These are phyloP conservation scores for Podila horticola DNA, from an alignment of 192 early-diverging fungal genomes.

Conservation along the genomic window DNA sequence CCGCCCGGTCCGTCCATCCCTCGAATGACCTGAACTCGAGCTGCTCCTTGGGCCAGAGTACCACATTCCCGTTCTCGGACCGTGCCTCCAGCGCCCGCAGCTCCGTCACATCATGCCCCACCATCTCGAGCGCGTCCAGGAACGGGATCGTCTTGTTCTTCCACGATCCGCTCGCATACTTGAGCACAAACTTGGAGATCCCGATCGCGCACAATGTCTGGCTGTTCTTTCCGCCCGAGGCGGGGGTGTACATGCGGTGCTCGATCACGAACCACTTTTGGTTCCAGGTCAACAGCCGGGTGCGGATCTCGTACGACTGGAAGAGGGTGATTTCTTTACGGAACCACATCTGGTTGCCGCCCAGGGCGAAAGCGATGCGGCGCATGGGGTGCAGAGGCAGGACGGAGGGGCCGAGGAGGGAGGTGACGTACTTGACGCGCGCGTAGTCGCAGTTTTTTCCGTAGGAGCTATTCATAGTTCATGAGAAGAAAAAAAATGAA, in stretches of 20 bases:
- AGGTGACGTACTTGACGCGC: conserved; percentile 49
- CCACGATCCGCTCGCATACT: conserved; percentile 35
- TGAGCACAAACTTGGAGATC: conserved; percentile 50
- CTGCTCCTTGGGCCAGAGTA: conserved; percentile 43
- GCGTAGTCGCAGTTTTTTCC: conserved; percentile 48
- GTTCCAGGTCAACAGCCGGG: conserved; percentile 57
- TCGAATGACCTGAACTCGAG: conserved; percentile 49
- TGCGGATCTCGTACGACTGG: conserved; percentile 56
- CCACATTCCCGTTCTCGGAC: conserved; percentile 33
- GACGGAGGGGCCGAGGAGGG: conserved; percentile 40
- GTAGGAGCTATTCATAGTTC: conserved; percentile 18
- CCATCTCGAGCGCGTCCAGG: conserved; percentile 50
- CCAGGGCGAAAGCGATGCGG: conserved; percentile 42
- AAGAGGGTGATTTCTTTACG: conserved; percentile 58
- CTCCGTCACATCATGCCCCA: conserved; percentile 39
- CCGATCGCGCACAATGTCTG: conserved; percentile 41
- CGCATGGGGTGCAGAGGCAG: conserved; percentile 40
- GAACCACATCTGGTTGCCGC: conserved; percentile 58
- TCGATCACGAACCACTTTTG: conserved; percentile 63
- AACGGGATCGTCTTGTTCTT: conserved; percentile 53
- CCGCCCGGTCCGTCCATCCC: conserved; percentile 34
- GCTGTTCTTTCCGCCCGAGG: not conserved
- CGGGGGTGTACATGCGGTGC: conserved; percentile 51
- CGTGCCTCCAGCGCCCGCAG: conserved; percentile 28
- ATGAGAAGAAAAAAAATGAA: not conserved